phyloP scores from a whole-genome alignment of 2,329 filamentous ascomycete species.

The Venturia effusa region DNA sequence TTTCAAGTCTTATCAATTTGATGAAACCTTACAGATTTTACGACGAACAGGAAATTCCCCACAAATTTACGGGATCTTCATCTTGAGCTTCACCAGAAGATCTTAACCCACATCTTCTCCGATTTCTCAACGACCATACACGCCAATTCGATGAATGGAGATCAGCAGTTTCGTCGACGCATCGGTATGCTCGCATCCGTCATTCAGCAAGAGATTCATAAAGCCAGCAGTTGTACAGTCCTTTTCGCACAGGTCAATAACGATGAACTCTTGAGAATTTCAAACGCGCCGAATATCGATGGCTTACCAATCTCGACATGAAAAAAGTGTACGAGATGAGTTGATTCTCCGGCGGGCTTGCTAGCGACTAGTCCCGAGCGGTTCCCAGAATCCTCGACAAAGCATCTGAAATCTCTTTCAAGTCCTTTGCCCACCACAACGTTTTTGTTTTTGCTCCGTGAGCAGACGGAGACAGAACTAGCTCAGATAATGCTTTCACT shows the following conservation, averaged over 20 bases:
- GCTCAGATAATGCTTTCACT: background rate
- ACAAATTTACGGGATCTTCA: background rate
- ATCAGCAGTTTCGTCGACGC: too few species aligned
- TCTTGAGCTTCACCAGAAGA: background rate
- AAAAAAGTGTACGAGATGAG: too few species aligned
- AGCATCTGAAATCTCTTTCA: background rate
- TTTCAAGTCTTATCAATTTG: too few species aligned
- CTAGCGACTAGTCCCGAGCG: background rate
- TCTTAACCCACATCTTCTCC: background rate
- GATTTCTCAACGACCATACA: too few species aligned
- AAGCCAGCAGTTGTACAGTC: too few species aligned
- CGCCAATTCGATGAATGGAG: too few species aligned
- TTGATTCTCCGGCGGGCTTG: background rate
- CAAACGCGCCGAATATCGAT: too few species aligned
- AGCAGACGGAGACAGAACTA: background rate
- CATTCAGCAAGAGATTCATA: too few species aligned
- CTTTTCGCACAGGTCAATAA: too few species aligned
- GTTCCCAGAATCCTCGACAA: background rate
- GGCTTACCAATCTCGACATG: too few species aligned
- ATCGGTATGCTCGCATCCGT: too few species aligned
- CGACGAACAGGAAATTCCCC: background rate
- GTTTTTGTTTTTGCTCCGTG: background rate
- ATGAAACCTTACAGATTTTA: background rate
- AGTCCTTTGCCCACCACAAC: slow-evolving; percentile 6
- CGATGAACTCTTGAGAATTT: too few species aligned